A percentile compares a stretch with the other conserved stretches of the same genome.
Conservation (phyloP, 2,329 filamentous ascomycete species). For the Shiraia bambusicola region DNA sequence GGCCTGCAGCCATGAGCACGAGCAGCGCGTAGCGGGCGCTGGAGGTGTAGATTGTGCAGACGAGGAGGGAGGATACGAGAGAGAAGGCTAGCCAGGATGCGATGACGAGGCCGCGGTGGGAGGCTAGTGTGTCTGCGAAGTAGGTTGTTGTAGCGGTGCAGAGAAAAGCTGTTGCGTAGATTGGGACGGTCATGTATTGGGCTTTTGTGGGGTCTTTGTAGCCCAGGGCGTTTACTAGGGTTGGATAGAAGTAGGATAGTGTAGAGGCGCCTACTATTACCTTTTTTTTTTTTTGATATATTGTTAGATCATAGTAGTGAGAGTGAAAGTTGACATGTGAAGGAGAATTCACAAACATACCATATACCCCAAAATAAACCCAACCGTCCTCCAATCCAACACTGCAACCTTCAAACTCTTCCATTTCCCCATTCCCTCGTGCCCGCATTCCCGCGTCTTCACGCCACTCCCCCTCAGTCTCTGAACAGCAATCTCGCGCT, state of each 20-base stretch:
- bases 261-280: slow-evolving; percentile 53
- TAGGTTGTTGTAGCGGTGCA: slow-evolving; percentile 51
- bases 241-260: slow-evolving; percentile 58
- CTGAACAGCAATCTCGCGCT: slow-evolving; percentile 48
- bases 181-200: slow-evolving; percentile 57
- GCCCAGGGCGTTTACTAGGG: slow-evolving; percentile 54
- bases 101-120: slow-evolving; percentile 53
- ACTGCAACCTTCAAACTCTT: slow-evolving; percentile 46
- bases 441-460: slow-evolving; percentile 34
- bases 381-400: slow-evolving; percentile 50
- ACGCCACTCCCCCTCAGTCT: slow-evolving; percentile 50
- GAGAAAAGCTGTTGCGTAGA: slow-evolving; percentile 57
- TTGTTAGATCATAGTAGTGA: too few relatives aligned
- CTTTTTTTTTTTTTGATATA: too few relatives aligned
- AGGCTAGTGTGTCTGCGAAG: slow-evolving; percentile 51
- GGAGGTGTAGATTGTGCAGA: slow-evolving; percentile 52
- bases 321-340: neutral
- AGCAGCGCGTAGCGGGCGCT: slow-evolving; percentile 57
- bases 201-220: slow-evolving; percentile 49
- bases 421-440: slow-evolving; percentile 38
- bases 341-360: too few relatives aligned
- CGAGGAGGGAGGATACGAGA: slow-evolving; percentile 43
- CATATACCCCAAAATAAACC: slow-evolving; percentile 55
- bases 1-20: slow-evolving; percentile 57
- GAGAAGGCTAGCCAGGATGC: slow-evolving; percentile 50